phyloP scores from a whole-genome alignment of 495 filamentous ascomycete genomes.

The Oidiodendron maius region DNA sequence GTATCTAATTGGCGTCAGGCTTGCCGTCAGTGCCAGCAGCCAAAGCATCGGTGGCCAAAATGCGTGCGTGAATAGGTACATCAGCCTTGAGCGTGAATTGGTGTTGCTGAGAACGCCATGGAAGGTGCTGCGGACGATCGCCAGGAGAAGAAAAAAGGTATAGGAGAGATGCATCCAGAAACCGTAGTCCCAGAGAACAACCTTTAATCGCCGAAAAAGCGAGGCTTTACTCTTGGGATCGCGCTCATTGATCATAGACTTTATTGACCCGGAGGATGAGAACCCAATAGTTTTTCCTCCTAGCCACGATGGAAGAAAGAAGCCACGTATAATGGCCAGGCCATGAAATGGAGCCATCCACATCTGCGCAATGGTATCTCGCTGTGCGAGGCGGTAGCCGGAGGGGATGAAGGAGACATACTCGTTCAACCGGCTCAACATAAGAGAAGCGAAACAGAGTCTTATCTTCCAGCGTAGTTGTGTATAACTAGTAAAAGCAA shows the following conservation, averaged over 20 bases:
- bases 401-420: slow-evolving; percentile 37
- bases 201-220: slow-evolving; percentile 10
- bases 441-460: slow-evolving; percentile 34
- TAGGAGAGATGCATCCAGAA: slow-evolving; percentile 21
- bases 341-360: slow-evolving; percentile 20
- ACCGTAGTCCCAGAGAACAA: slow-evolving; percentile 15
- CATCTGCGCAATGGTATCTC: slow-evolving; percentile 14
- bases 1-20: slow-evolving; percentile 32
- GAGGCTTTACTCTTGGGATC: slow-evolving; percentile 10
- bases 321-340: slow-evolving; percentile 15
- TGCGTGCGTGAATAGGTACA: slow-evolving; percentile 39
- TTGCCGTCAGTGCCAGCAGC: slow-evolving; percentile 31
- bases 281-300: slow-evolving; percentile 19
- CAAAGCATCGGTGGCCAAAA: slow-evolving; percentile 42
- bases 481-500: slow-evolving; percentile 33
- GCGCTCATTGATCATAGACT: slow-evolving; percentile 17
- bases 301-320: slow-evolving; percentile 19
- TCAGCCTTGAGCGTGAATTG: slow-evolving; percentile 19
- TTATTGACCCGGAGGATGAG: slow-evolving; percentile 11
- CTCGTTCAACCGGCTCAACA: slow-evolving; percentile 37
- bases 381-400: slow-evolving; percentile 37
- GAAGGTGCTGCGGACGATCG: slow-evolving; percentile 27
- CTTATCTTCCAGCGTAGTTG: slow-evolving; percentile 44
- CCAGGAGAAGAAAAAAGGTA: slow-evolving; percentile 35
- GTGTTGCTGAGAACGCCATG: not conserved